A percentile compares a stretch with the other conserved stretches of the same genome.
Conservation (phyloP, 345 rosid species). For the Eucalyptus lansdowneana region DNA sequence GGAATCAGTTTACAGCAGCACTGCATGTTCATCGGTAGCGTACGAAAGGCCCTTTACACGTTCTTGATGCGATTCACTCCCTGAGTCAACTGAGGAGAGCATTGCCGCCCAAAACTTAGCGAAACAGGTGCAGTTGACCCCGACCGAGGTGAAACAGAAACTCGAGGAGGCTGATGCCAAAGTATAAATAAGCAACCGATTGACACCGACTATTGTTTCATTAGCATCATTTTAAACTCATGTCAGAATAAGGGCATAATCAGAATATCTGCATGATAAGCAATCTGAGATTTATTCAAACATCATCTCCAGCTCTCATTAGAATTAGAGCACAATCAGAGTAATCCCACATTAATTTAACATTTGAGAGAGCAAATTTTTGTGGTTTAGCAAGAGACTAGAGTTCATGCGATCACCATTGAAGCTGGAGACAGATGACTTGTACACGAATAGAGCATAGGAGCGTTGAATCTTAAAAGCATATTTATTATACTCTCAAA, state of each 20-base stretch:
- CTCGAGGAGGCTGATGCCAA: neutral
- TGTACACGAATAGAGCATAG: fast-evolving
- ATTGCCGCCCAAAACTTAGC: neutral
- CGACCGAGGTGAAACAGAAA: neutral
- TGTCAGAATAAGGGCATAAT: too few relatives aligned
- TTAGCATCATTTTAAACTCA: neutral
- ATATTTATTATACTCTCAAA: too few relatives aligned
- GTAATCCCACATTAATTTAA: too few relatives aligned
- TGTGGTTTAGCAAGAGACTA: neutral
- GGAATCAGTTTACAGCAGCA: neutral
- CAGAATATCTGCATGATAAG: too few relatives aligned
- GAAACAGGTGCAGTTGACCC: neutral
- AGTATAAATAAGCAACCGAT: neutral
- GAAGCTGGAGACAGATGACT: neutral
- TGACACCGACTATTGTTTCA: neutral
- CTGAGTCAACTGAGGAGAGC: neutral
- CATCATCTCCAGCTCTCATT: too few relatives aligned
- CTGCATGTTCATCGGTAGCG: neutral
- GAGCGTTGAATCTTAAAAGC: fast-evolving
- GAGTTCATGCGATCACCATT: fast-evolving
- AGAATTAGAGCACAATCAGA: too few relatives aligned
- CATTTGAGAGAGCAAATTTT: neutral
- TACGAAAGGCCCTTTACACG: neutral
- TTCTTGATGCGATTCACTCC: neutral
- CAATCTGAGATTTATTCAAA: too few relatives aligned